These are phyloP conservation scores for Talaromyces albobiverticillius DNA, from an alignment of 2,329 filamentous ascomycete species.

Conservation along the genomic window DNA sequence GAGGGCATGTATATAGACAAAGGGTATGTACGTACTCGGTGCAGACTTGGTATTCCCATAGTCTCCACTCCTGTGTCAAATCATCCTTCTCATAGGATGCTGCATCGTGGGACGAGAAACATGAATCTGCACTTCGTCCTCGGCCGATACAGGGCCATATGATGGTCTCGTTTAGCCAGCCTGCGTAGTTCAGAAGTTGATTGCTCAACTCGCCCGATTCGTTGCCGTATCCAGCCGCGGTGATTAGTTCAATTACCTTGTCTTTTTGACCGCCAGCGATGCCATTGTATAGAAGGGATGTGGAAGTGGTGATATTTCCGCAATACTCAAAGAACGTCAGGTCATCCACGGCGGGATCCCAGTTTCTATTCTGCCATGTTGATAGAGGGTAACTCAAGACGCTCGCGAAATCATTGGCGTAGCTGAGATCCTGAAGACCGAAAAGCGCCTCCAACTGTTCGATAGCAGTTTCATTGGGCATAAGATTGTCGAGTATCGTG, in stretches of 20 bases:
- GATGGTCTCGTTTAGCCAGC: constrained; percentile 49
- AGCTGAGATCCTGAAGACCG: constrained; percentile 32
- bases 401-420: constrained; percentile 54
- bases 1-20: no score
- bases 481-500: constrained; percentile 58
- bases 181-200: constrained; percentile 56
- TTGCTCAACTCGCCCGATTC: constrained; percentile 44
- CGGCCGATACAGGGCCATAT: constrained; percentile 38
- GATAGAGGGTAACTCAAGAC: constrained; percentile 42
- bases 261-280: constrained; percentile 31
- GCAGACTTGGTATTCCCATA: constrained; percentile 60
- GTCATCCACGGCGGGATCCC: constrained; percentile 56
- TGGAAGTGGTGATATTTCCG: constrained; percentile 53
- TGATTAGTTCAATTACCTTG: constrained; percentile 45
- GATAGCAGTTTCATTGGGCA: constrained; percentile 47
- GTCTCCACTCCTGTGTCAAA: constrained; percentile 43
- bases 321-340: constrained; percentile 54
- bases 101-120: constrained; percentile 50
- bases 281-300: constrained; percentile 41
- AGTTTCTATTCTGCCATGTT: constrained; percentile 56
- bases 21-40: constrained; percentile 32
- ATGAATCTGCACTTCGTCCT: constrained; percentile 47
- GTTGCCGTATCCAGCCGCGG: constrained; percentile 45
- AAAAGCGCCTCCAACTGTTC: constrained; percentile 46
- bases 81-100: constrained; percentile 46